Base-by-base conservation (phyloP, 2,329 filamentous ascomycete genomes). In the Ophiostoma sp. region DNA sequence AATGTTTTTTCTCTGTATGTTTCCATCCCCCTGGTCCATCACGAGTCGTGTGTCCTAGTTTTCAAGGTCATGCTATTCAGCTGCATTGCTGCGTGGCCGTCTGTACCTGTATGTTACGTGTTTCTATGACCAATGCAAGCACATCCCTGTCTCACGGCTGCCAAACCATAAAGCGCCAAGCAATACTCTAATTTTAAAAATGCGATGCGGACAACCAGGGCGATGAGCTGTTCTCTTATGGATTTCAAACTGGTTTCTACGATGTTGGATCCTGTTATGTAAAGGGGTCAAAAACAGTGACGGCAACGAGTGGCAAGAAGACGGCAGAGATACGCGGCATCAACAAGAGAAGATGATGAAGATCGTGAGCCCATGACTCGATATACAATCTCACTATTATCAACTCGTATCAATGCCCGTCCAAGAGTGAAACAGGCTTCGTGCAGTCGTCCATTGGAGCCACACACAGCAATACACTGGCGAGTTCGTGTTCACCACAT, bases 101-200 rank as follows among this genome's bases (percentile, higher is more conserved):
- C 27, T 27, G 27, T 27, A 55, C n/a, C 16, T 55, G 49, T 55
- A 14, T 11, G 9, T 18, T 55, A 14, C 45, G 9, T 18, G 49
- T 62, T 62, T 62, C 58, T 62, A 62, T 62, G 58, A 62, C 58
- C 58, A 62, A 62, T 62, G 58, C 36, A 41, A 62, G 40, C 38
- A 41, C 27, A 41, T 55, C 49, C 49, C 58, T 41, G 58, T 41
- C 58, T 62, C 58, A 16, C 4, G 27, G 27, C 58, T 41, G 36
- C 27, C 58, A 41, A 27, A 11, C 49, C 18, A 38, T 62, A 41
- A 60, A 38, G 58, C 58, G 36, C 27, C 27, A 62, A 62, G 58
- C 16, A 62, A 41, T 38, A 62, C 58, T 62, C n/a, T 41, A 62
- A 62, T 62, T n/a, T 62, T 12, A 62, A 47, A 27, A 47, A 27